A percentile compares a stretch with the other conserved stretches of the same genome.
Evolutionary conservation across 371 early-diverging fungal species (phyloP).

Genomic region (Apophysomyces variabilis): DNA sequence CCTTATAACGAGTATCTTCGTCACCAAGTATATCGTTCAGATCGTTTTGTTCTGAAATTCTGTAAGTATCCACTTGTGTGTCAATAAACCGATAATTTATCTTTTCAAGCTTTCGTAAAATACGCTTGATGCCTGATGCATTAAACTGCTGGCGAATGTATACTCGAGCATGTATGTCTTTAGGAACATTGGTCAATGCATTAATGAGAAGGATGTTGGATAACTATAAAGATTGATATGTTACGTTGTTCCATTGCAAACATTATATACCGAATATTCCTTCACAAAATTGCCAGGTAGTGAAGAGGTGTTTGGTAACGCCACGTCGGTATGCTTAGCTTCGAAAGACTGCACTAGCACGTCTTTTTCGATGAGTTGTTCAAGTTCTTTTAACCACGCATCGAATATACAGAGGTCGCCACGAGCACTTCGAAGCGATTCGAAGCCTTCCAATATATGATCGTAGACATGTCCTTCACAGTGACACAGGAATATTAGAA

Average conservation of each 20-base stretch:
- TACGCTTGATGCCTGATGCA: conserved; percentile 61
- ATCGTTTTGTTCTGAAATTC: conserved; percentile 73
- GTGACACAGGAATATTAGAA: conserved; percentile 78
- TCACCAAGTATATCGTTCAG: conserved; percentile 41
- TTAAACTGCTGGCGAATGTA: conserved; percentile 74
- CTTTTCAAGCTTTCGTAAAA: conserved; percentile 61
- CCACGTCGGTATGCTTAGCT: conserved; percentile 64
- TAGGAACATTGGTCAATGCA: conserved; percentile 71
- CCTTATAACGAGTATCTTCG: conserved; percentile 16
- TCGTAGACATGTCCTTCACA: conserved; percentile 73
- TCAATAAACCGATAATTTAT: conserved; percentile 66
- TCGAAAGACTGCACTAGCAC: conserved; percentile 68
- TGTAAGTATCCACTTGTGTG: conserved; percentile 74
- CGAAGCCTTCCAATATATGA: conserved; percentile 60
- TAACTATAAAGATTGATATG: conserved; percentile 35
- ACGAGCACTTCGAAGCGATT: conserved; percentile 50
- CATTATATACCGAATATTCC: conserved; percentile 62
- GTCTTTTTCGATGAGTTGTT: conserved; percentile 69
- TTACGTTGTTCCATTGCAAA: background rate
- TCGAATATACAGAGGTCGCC: conserved; percentile 65
- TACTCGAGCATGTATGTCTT: conserved; percentile 70
- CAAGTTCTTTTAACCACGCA: conserved; percentile 77
- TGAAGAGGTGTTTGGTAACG: conserved; percentile 45
- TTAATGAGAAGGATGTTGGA: conserved; percentile 80
- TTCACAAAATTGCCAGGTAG: conserved; percentile 68